Evolutionary conservation across 495 filamentous ascomycete species (phyloP), one percentile per base, ranked within the genome.

Genomic region (Annulohypoxylon maeteangense): DNA sequence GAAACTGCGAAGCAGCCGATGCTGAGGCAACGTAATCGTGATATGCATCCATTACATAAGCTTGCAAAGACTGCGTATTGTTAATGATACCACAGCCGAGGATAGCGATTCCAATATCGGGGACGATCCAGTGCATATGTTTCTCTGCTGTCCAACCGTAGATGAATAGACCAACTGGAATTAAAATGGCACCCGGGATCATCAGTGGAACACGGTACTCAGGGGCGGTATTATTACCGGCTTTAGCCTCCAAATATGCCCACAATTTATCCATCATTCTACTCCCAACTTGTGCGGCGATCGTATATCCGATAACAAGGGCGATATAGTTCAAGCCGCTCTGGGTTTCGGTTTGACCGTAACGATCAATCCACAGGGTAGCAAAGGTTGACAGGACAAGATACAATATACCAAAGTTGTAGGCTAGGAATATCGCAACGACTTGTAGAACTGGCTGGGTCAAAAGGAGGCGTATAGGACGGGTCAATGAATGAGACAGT

Each of bases 1-100:
- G 71, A 14, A 92, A 86, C 3, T 88, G 86, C 1, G 83, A 82
- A 0, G 92, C 90, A 0, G 85, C 89, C 8, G 91, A 74, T 1
- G 90, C 92, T 65, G 85, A 89, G 8, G 92, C 91, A 10, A 92
- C 90, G 74, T 85, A 93, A 7, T 87, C 83, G 11, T 88, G 87
- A 76, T 92, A 93, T 7, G 88, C 80, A 74, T 95, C 92, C 14
- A 93, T 87, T 45, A 91, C 80, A 70, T 93, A 93, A 5, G 90
- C 74, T 29, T 68, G 50, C 14, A 62, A 22, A 7, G 58, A 38
- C 22, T 68, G 58, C 3, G 57, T 62, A 7, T 62, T 62, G 14
- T 53, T 56, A n/a, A 68, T 68, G 32, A 62, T 68, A 3, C 57
- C 58, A 7, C 65, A 54, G 0, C 72, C 65, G 25, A 68, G 50